phyloP scores from a whole-genome alignment of 108 stramenopile species.

The Nitzschia palea region DNA sequence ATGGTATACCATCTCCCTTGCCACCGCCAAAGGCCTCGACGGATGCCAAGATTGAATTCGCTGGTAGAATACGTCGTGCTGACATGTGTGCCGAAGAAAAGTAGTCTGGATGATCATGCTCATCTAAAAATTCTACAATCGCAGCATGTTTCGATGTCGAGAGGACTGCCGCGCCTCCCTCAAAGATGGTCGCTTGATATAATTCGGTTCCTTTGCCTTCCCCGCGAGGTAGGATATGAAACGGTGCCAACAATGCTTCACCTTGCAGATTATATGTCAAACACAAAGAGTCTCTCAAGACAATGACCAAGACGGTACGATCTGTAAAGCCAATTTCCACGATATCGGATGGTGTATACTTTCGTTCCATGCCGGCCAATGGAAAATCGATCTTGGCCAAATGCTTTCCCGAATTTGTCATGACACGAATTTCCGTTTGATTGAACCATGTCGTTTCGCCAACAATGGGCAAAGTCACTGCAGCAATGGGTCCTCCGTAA shows the following conservation, averaged over 20 bases:
- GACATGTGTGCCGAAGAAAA: slow-evolving; percentile 50
- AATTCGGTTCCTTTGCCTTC: slow-evolving; percentile 50
- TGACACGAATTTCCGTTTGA: slow-evolving; percentile 63
- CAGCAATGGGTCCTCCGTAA: slow-evolving; percentile 82
- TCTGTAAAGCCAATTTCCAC: slow-evolving; percentile 76
- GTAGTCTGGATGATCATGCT: slow-evolving; percentile 73
- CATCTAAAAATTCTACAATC: slow-evolving; percentile 80
- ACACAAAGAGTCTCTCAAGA: slow-evolving; percentile 71
- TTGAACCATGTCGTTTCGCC: slow-evolving; percentile 36
- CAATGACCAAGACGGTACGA: slow-evolving; percentile 59
- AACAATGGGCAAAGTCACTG: slow-evolving; percentile 61
- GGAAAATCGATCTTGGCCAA: slow-evolving; percentile 66
- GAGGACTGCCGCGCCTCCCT: slow-evolving; percentile 77
- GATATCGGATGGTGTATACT: slow-evolving; percentile 58
- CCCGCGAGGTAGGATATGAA: slow-evolving; percentile 53
- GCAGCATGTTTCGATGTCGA: slow-evolving; percentile 60
- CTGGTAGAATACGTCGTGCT: slow-evolving; percentile 37
- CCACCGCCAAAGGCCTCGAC: slow-evolving; percentile 23
- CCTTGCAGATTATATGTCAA: slow-evolving; percentile 70
- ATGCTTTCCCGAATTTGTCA: slow-evolving; percentile 62
- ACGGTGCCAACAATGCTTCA: slow-evolving; percentile 61
- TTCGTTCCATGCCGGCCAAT: slow-evolving; percentile 35
- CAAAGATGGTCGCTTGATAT: slow-evolving; percentile 64
- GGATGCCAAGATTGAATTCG: not conserved
- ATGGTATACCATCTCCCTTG: slow-evolving; percentile 35